These are phyloP conservation scores for Puccinia triticina DNA, from an alignment of 1,284 basidiomycete species.

Conservation along the genomic window DNA sequence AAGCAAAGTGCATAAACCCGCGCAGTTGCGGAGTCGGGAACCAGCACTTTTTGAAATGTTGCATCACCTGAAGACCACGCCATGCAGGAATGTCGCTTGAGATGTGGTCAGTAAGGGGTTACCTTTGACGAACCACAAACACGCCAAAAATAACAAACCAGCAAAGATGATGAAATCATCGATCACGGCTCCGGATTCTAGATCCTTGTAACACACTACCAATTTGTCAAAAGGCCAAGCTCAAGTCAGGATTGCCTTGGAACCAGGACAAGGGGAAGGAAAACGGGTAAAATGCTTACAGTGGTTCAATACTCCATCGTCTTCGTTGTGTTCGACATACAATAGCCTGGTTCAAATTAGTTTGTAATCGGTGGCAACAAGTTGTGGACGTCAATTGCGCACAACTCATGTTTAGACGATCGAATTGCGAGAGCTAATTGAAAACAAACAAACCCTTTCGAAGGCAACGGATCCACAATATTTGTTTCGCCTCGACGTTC, in stretches of 20 bases:
- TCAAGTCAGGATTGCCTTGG: neutral
- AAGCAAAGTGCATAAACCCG: conserved; percentile 58
- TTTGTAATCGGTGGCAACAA: neutral
- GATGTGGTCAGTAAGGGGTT: neutral
- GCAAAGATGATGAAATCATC: conserved; percentile 58
- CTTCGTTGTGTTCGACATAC: conserved; percentile 50
- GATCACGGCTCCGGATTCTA: conserved; percentile 53
- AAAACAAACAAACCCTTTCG: conserved; percentile 53
- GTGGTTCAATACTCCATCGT: conserved; percentile 58
- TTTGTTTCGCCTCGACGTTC: conserved; percentile 55
- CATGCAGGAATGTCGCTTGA: too few species aligned
- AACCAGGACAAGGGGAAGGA: neutral
- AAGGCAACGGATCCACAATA: conserved; percentile 55
- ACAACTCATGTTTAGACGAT: neutral
- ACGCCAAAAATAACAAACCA: conserved; percentile 39
- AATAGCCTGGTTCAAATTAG: conserved; percentile 32
- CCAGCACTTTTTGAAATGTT: conserved; percentile 52
- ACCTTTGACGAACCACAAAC: neutral
- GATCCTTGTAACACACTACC: conserved; percentile 56
- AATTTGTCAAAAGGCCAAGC: neutral
- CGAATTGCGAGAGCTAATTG: neutral
- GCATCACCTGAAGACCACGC: conserved; percentile 51
- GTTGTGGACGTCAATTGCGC: neutral
- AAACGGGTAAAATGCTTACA: conserved; percentile 48
- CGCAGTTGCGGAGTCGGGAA: conserved; percentile 51